Evolutionary conservation across 306 rosid species (phyloP), one percentile per base, ranked within the genome.

Genomic region (Malus sylvestris): DNA sequence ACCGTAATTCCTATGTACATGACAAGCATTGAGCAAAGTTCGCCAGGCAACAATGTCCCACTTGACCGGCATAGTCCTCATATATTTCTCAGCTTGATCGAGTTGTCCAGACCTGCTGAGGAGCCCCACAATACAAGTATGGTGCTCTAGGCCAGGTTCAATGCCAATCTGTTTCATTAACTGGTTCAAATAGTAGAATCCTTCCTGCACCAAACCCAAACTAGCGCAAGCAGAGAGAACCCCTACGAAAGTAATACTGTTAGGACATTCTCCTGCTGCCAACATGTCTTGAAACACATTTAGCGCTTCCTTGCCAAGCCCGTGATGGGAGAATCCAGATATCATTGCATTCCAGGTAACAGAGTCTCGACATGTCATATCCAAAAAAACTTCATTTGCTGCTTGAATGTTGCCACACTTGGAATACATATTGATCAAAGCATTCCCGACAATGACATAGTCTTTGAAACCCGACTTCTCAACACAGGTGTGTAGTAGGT

Each of bases 371-470:
- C 70, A n/a, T 35, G 8, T 32, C 89, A 75, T 85, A 32, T 79
- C 62, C 22, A 73, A 55, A 84, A 85, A 91, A 59, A 85, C 84
- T 33, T 81, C 52, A 65, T 84, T 81, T 33, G 96, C 89, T 51
- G 85, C 87, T 78, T 67, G 91, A 71, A 88, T 88, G 84, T 83
- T 45, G 23, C 96, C 93, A 3, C 86, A 61, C 84, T 91, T 91
- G 60, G 96, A 78, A 87, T 88, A 91, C 93, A 88, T 91, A 70
- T 83, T 88, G 79, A 91, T 80, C 84, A 91, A 65, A 72, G 90
- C 89, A 79, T 87, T 88, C 64, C 81, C 71, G 8, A 88, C 91
- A 75, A 77, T 87, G 51, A 82, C 69, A 69, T 79, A 83, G 77
- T 84, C 78, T 67, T 75, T 85, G 55, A 87, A 84, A 75, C 96